These are phyloP conservation scores for Russula sp. DNA, from an alignment of 768 basidiomycete genomes.

Conservation along the genomic window DNA sequence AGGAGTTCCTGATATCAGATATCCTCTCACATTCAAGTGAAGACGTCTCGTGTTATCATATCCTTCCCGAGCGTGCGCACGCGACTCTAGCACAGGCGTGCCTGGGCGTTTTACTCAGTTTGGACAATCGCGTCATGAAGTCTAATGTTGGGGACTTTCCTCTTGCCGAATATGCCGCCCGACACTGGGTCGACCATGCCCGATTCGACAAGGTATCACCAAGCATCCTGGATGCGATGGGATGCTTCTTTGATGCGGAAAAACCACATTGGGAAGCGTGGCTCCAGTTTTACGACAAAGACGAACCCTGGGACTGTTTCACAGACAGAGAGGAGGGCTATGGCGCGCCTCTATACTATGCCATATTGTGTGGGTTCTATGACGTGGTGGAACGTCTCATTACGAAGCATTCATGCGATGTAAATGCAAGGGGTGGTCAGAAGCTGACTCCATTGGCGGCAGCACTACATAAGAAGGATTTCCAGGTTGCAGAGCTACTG, in stretches of 20 bases:
- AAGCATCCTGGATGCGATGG: not conserved
- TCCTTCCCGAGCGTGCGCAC: not conserved
- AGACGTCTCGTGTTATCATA: not conserved
- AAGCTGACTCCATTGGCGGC: not conserved
- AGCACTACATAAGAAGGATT: not conserved
- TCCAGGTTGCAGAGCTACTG: not conserved
- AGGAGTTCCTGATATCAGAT: conserved; percentile 3
- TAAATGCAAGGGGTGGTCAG: not conserved
- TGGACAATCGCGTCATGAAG: not conserved
- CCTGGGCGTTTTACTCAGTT: not conserved
- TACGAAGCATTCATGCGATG: not conserved
- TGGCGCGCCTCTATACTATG: not conserved
- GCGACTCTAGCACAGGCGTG: not conserved
- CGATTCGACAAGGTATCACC: not conserved
- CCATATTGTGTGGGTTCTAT: conserved; percentile 1
- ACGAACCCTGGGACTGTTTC: not conserved
- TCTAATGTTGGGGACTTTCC: not conserved
- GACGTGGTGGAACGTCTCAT: not conserved
- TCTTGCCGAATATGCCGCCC: not conserved
- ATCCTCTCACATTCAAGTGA: not conserved
- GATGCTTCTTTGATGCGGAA: not conserved
- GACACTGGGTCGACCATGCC: not conserved
- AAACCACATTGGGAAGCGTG: conserved; percentile 2
- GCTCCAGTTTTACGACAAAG: not conserved
- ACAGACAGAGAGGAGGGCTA: too few relatives aligned